Evolutionary conservation across 208 protist genomes (phyloP).

Genomic region (Blastocrithidia nonstop): DNA sequence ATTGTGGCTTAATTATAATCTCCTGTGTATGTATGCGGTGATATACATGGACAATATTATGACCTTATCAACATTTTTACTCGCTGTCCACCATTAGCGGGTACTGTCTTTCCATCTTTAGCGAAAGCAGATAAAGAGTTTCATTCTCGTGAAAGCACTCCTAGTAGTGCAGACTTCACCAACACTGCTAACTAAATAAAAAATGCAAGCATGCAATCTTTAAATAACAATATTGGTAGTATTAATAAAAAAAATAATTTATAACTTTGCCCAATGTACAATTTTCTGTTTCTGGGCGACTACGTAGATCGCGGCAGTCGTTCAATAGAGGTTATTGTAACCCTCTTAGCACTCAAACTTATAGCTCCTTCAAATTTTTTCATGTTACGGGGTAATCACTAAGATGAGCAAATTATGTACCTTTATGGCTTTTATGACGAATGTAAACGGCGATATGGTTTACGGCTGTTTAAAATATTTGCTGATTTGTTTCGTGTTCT

Average conservation of each 20-base stretch:
- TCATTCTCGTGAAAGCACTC: too few species aligned
- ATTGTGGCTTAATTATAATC: constrained; percentile 48
- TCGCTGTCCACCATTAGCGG: constrained; percentile 45
- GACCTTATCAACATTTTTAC: constrained; percentile 94
- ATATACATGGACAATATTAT: constrained; percentile 97
- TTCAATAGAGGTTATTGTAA: constrained; percentile 79
- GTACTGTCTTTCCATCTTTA: constrained; percentile 23
- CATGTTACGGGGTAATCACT: constrained; percentile 90
- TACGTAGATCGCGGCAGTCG: constrained; percentile 95
- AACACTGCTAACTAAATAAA: too few species aligned
- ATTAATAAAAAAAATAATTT: neutral
- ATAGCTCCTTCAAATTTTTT: constrained; percentile 80
- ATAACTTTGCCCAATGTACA: constrained; percentile 29
- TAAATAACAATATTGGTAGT: neutral
- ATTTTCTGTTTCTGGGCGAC: constrained; percentile 97
- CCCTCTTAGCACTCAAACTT: constrained; percentile 78
- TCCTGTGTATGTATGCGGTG: constrained; percentile 94
- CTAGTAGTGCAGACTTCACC: too few species aligned
- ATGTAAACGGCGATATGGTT: constrained; percentile 93
- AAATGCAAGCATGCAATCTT: too few species aligned
- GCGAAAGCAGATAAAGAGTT: too few species aligned
- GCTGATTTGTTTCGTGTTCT: constrained; percentile 96
- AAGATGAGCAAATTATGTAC: constrained; percentile 97
- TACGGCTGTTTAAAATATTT: constrained; percentile 98
- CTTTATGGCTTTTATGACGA: constrained; percentile 99